Conservation (phyloP, 768 basidiomycete genomes). For the Plicaturopsis crispa region DNA sequence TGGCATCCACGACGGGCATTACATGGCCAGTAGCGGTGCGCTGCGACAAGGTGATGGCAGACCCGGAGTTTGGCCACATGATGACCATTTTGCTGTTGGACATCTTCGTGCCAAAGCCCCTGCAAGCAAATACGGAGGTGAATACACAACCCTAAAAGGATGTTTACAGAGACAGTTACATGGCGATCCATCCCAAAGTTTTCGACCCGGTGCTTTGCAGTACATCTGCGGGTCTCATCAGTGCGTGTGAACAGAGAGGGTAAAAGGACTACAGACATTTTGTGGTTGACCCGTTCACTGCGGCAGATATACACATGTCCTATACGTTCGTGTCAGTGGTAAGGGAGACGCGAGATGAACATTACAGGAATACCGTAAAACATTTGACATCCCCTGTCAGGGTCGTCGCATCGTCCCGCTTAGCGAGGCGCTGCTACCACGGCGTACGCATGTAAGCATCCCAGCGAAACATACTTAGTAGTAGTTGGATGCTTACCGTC, state of each 20-base stretch:
- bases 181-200: slow-evolving; percentile 51
- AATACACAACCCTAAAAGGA: neutral
- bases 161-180: slow-evolving; percentile 28
- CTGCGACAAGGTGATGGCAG: slow-evolving; percentile 59
- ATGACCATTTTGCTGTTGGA: slow-evolving; percentile 60
- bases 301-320: slow-evolving; percentile 42
- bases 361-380: slow-evolving; percentile 8
- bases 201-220: slow-evolving; percentile 34
- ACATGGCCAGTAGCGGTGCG: slow-evolving; percentile 41
- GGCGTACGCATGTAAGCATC: too few relatives aligned
- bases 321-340: slow-evolving; percentile 9
- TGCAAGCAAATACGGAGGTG: slow-evolving; percentile 15
- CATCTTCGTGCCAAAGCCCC: slow-evolving; percentile 56
- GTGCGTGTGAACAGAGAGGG: neutral
- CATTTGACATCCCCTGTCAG: slow-evolving; percentile 17
- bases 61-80: slow-evolving; percentile 61
- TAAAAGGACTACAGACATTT: slow-evolving; percentile 24
- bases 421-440: too few relatives aligned
- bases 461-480: too few relatives aligned
- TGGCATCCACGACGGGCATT: slow-evolving; percentile 48
- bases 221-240: slow-evolving; percentile 22
- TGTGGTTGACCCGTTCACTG: slow-evolving; percentile 36
- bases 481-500: too few relatives aligned
- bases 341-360: neutral
- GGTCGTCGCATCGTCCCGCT: slow-evolving; percentile 18